Evolutionary conservation across 2,329 filamentous ascomycete species (phyloP).

Genomic region (Thielaviopsis punctulata): DNA sequence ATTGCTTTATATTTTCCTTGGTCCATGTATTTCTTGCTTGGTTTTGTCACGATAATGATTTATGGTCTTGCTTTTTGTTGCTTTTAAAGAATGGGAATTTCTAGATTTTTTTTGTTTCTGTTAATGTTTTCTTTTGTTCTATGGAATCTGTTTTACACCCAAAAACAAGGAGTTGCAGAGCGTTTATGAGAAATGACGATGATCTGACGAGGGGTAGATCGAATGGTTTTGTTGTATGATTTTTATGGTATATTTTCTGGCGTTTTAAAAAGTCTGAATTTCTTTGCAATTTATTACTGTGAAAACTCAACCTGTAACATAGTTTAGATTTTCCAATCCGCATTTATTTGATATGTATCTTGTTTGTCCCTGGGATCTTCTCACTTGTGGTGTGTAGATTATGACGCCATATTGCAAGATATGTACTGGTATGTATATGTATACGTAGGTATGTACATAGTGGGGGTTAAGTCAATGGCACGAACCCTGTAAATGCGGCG

Average conservation of each 20-base stretch:
- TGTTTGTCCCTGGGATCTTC: too few relatives aligned
- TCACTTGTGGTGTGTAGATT: not conserved
- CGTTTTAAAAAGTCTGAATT: not conserved
- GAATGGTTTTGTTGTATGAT: not conserved
- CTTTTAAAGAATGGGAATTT: not conserved
- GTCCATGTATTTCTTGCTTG: not conserved
- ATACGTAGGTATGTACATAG: too few relatives aligned
- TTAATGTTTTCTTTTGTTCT: not conserved
- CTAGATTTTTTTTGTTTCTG: not conserved
- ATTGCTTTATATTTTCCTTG: not conserved
- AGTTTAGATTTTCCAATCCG: not conserved
- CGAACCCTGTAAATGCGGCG: slow-evolving; percentile 2
- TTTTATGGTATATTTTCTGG: not conserved
- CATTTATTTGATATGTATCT: not conserved
- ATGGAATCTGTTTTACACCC: too few relatives aligned
- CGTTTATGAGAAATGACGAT: not conserved
- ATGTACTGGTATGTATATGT: not conserved
- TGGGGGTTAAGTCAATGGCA: not conserved
- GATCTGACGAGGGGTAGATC: not conserved
- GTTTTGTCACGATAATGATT: not conserved
- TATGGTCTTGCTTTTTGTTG: not conserved
- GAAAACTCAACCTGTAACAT: not conserved
- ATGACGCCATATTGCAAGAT: not conserved
- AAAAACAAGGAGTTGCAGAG: not conserved
- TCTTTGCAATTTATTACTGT: not conserved